Evolutionary conservation across 2,329 filamentous ascomycete species (phyloP).

Genomic region (Colletotrichum sidae): DNA sequence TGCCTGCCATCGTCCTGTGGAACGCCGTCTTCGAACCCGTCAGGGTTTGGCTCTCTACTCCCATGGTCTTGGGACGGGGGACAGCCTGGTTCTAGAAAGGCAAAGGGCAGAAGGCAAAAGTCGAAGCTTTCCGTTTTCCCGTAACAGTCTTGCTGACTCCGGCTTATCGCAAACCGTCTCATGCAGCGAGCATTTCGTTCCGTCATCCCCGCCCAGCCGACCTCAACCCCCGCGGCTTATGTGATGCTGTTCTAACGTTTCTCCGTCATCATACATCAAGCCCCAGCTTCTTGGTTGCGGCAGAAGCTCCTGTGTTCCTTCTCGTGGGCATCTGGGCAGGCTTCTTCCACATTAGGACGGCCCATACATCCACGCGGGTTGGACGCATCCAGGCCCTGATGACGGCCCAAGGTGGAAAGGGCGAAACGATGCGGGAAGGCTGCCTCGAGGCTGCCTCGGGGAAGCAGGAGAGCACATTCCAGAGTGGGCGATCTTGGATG

Average conservation of each 20-base stretch:
- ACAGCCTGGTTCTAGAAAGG: too few species aligned
- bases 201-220: slow-evolving; percentile 15
- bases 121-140: not conserved
- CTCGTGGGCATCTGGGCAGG: slow-evolving; percentile 26
- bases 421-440: slow-evolving; percentile 52
- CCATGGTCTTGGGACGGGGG: too few species aligned
- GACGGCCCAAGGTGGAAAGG: slow-evolving; percentile 45
- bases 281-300: slow-evolving; percentile 33
- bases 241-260: slow-evolving; percentile 24
- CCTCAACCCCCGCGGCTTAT: slow-evolving; percentile 26
- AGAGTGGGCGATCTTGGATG: slow-evolving; percentile 51
- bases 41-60: too few species aligned
- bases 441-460: slow-evolving; percentile 52
- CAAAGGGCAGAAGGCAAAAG: not conserved
- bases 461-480: slow-evolving; percentile 52
- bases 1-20: not conserved
- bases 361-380: slow-evolving; percentile 30
- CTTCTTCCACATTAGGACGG: slow-evolving; percentile 28
- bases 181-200: slow-evolving; percentile 12
- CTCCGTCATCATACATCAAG: slow-evolving; percentile 38
- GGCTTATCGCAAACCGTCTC: slow-evolving; percentile 17
- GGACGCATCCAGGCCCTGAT: slow-evolving; percentile 49
- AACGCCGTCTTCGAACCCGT: not conserved
- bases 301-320: slow-evolving; percentile 11
- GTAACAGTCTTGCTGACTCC: slow-evolving; percentile 16